Base-by-base conservation (phyloP, 1,284 basidiomycete species). In the Phellinidium pouzarii region DNA sequence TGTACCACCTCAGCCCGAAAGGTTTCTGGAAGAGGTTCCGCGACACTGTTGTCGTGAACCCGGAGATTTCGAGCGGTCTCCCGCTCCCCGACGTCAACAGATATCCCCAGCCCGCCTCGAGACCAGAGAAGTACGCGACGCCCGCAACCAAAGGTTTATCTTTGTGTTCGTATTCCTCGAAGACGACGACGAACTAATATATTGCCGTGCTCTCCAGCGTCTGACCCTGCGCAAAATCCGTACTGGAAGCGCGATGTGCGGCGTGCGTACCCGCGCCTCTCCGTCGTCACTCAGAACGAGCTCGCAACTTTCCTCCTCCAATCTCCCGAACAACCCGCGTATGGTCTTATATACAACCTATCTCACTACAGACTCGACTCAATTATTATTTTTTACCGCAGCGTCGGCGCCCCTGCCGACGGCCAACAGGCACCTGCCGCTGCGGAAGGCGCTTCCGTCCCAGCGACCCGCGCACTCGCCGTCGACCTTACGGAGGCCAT, bases 241-340 rank as follows among this genome's bases (percentile, higher is more conserved):
- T 97, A 97, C 79, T 92, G 85, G 84, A 91, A 94, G 71, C 90
- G 94, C 57, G 94, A 97, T 71, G 88, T 94, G 62, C 84, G 94
- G 56, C 83, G 94, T 55, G 83, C 84, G 52, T 96, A 94, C 70
- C 93, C 94, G 27, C 86, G 87, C 63, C 82, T 93, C 40, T 92
- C 87, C 9, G 83, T 88, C 26, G 78, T 91, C 59, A 91, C 86
- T 17, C 89, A 94, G 74, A 67, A 76, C 17, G 85, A 91, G 66
- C 76, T 94, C 37, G 87, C 93, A 5, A 75, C 80, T 22, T 73
- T 97, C 57, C 78, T 97, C 40, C 80, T 96, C 56, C 84, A 94
- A 50, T 85, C 89, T 48, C 87, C 91, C 11, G 74, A 76, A 58
- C 71, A 73, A 36, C 74, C 75, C 61, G 66, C 78, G 88, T 90